Conservation (phyloP, 148 eudicot genomes). For the Nepenthes gracilis region DNA sequence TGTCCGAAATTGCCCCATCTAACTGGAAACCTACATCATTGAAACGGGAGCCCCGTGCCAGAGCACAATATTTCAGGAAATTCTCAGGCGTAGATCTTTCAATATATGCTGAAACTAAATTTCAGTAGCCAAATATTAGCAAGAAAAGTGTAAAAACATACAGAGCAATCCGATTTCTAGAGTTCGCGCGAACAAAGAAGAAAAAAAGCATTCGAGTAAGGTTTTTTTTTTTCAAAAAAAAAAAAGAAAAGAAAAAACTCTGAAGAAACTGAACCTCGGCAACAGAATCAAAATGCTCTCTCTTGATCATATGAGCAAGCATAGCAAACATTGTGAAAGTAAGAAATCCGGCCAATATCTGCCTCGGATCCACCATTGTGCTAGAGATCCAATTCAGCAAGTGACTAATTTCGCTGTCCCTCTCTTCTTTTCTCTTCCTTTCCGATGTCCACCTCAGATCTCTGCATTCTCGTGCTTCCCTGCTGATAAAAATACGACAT, state of each 20-base stretch:
- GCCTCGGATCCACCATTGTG: constrained; percentile 67
- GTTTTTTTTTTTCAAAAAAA: background rate
- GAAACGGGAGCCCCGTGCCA: too few relatives aligned
- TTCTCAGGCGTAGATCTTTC: too few relatives aligned
- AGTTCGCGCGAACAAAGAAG: too few relatives aligned
- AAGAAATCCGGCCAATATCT: constrained; percentile 74
- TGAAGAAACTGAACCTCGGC: constrained; percentile 7
- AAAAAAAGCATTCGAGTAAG: too few relatives aligned
- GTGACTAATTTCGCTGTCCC: background rate
- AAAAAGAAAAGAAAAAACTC: background rate
- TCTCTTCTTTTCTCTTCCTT: constrained; percentile 2
- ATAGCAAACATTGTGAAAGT: constrained; percentile 88
- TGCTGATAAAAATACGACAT: background rate
- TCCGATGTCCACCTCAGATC: constrained; percentile 12
- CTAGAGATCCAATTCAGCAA: constrained; percentile 21
- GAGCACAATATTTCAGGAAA: too few relatives aligned
- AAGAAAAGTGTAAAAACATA: too few relatives aligned
- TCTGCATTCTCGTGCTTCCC: constrained; percentile 7
- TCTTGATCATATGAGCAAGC: constrained; percentile 84
- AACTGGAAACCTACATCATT: too few relatives aligned
- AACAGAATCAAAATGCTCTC: constrained; percentile 56
- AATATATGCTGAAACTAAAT: too few relatives aligned
- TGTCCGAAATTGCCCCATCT: too few relatives aligned
- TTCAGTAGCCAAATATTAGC: too few relatives aligned
- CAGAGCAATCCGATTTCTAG: too few relatives aligned